These are phyloP conservation scores for Boletus huronensis DNA, from an alignment of 768 basidiomycete genomes.

Conservation along the genomic window DNA sequence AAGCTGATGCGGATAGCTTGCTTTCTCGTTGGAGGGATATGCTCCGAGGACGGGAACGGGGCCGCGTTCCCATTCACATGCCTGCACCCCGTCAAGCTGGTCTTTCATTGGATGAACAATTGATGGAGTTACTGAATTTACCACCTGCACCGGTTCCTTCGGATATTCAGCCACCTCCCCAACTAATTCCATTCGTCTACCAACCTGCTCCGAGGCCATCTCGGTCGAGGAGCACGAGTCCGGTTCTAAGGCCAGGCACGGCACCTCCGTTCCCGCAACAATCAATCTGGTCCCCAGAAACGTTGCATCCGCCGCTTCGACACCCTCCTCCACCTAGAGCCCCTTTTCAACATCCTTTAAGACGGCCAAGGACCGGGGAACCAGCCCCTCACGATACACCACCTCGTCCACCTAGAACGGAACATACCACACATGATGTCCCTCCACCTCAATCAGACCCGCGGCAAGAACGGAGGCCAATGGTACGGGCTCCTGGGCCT, in stretches of 20 bases:
- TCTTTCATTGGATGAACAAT: constrained; percentile 54
- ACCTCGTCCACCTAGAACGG: constrained; percentile 9
- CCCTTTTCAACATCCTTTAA: neutral
- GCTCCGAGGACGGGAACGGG: constrained; percentile 25
- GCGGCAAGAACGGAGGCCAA: constrained; percentile 12
- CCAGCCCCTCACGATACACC: neutral
- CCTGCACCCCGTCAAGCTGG: constrained; percentile 42
- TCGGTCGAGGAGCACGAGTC: constrained; percentile 42
- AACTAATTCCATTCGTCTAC: constrained; percentile 52
- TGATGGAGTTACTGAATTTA: constrained; percentile 58
- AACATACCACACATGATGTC: neutral
- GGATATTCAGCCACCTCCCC: constrained; percentile 47
- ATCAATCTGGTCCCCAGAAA: constrained; percentile 21
- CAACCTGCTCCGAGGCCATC: constrained; percentile 42
- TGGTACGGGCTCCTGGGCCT: constrained; percentile 23
- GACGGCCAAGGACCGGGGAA: neutral
- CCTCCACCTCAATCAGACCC: constrained; percentile 8
- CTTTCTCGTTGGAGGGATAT: constrained; percentile 28
- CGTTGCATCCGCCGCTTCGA: constrained; percentile 6
- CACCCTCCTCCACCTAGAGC: constrained; percentile 5
- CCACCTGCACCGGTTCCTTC: constrained; percentile 38
- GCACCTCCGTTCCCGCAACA: constrained; percentile 29
- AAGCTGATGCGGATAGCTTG: constrained; percentile 25
- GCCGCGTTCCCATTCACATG: constrained; percentile 38
- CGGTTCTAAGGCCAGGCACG: constrained; percentile 24